Evolutionary conservation across 768 basidiomycete species (phyloP).

Genomic region (Asterophora parasitica): DNA sequence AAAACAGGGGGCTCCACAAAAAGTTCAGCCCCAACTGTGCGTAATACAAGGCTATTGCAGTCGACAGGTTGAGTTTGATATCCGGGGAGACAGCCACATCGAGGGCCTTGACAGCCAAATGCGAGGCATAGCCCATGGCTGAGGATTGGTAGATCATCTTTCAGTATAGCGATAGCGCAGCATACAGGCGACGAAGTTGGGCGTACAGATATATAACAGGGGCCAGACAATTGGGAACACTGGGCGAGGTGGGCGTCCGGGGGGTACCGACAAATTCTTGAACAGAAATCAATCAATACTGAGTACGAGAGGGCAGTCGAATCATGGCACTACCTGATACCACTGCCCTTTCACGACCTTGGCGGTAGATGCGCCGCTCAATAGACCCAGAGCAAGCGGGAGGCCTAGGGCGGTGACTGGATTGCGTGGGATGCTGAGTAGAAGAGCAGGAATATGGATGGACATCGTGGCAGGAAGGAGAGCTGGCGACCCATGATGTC

Average conservation of each 20-base stretch:
- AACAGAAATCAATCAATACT: background rate
- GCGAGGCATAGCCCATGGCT: constrained; percentile 67
- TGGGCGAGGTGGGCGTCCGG: constrained; percentile 45
- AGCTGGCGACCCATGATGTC: too few species aligned
- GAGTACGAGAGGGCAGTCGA: too few species aligned
- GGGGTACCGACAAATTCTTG: constrained; percentile 46
- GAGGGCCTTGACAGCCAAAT: constrained; percentile 51
- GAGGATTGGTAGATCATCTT: constrained; percentile 7
- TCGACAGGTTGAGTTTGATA: constrained; percentile 35
- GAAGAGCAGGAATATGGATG: constrained; percentile 20
- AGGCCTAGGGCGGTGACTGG: constrained; percentile 55
- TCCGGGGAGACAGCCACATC: constrained; percentile 37
- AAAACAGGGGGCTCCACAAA: constrained; percentile 64
- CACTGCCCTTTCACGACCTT: constrained; percentile 46
- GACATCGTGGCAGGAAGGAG: too few species aligned
- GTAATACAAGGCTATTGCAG: constrained; percentile 56
- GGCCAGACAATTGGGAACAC: constrained; percentile 61
- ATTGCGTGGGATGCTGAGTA: constrained; percentile 51
- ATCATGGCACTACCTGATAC: constrained; percentile 66
- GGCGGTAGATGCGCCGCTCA: constrained; percentile 44
- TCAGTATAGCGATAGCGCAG: too few species aligned
- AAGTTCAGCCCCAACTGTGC: constrained; percentile 55
- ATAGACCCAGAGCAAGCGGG: constrained; percentile 50
- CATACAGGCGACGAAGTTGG: background rate
- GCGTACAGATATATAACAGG: constrained; percentile 35